These are phyloP conservation scores for Psilocybe sp. DNA, from an alignment of 768 basidiomycete genomes.

Conservation along the genomic window DNA sequence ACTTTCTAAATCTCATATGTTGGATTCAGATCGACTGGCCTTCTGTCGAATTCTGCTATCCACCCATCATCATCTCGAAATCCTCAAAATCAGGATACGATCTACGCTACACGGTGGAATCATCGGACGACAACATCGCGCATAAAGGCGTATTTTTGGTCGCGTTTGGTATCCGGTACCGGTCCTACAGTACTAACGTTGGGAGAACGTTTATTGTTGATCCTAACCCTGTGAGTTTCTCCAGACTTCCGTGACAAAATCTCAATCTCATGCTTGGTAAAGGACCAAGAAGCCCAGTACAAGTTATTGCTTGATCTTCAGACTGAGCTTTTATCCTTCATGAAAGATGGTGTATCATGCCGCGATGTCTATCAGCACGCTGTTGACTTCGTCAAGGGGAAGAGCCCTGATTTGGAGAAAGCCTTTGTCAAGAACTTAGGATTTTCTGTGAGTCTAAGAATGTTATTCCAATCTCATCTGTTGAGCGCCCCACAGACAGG, in stretches of 20 bases:
- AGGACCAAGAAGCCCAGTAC: constrained; percentile 94
- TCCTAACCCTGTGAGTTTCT: constrained; percentile 66
- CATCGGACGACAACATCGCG: constrained; percentile 78
- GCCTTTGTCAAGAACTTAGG: constrained; percentile 88
- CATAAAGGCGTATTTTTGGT: constrained; percentile 88
- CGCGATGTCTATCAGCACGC: constrained; percentile 85
- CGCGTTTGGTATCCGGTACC: constrained; percentile 87
- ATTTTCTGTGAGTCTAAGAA: constrained; percentile 63
- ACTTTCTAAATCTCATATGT: constrained; percentile 1
- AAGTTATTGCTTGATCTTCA: constrained; percentile 76
- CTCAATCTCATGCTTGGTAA: constrained; percentile 7
- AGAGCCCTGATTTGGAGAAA: constrained; percentile 80
- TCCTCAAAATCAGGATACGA: constrained; percentile 85
- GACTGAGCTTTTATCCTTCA: constrained; percentile 63
- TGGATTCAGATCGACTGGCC: constrained; percentile 74
- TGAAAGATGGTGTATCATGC: constrained; percentile 75
- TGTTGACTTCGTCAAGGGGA: constrained; percentile 64
- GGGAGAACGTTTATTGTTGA: constrained; percentile 95
- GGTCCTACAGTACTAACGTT: constrained; percentile 89
- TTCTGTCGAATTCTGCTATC: constrained; percentile 91
- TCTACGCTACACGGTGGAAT: constrained; percentile 81
- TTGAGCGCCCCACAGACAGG: constrained; percentile 62
- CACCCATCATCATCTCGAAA: constrained; percentile 93
- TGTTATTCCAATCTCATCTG: neutral
- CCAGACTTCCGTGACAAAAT: neutral